phyloP scores from a whole-genome alignment of 1,139 yeast species.

The Candida mesenterica region DNA sequence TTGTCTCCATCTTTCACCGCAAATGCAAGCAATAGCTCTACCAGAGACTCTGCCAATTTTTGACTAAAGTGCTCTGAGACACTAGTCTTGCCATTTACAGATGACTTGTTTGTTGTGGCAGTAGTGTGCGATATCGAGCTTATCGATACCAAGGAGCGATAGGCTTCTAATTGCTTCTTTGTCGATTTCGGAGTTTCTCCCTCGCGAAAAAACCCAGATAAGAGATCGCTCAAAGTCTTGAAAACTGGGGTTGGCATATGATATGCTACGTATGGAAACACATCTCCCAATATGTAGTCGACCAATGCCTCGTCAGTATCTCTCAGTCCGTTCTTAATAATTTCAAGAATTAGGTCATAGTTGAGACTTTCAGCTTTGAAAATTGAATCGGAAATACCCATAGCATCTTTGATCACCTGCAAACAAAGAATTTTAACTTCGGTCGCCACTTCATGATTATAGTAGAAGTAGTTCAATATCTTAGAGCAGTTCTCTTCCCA shows the following conservation, averaged over 20 bases:
- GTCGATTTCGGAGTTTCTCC: constrained; percentile 1
- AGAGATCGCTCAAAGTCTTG: constrained; percentile 19
- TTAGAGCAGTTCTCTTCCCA: constrained; percentile 52
- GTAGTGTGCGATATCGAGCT: constrained; percentile 9
- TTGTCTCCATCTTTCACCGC: constrained; percentile 24
- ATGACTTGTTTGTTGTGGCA: not conserved
- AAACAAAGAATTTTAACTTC: constrained; percentile 42
- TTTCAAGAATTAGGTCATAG: constrained; percentile 30
- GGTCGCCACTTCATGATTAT: constrained; percentile 15
- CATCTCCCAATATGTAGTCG: constrained; percentile 29
- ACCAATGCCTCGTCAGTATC: constrained; percentile 36
- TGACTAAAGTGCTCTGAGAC: constrained; percentile 16
- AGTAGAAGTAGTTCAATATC: constrained; percentile 49
- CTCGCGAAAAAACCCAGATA: constrained; percentile 5
- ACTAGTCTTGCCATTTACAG: constrained; percentile 1
- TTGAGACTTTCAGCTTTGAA: constrained; percentile 23
- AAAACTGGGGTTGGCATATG: constrained; percentile 25
- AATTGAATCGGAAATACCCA: constrained; percentile 32
- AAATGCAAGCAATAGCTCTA: constrained; percentile 30
- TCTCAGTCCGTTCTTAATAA: constrained; percentile 26
- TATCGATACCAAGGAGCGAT: constrained; percentile 19
- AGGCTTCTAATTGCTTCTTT: constrained; percentile 3
- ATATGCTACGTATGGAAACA: constrained; percentile 27
- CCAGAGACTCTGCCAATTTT: constrained; percentile 32
- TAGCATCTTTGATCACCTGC: constrained; percentile 43